These are phyloP conservation scores for Cicer cuneatum DNA, from an alignment of 306 rosid genomes.

Conservation along the genomic window DNA sequence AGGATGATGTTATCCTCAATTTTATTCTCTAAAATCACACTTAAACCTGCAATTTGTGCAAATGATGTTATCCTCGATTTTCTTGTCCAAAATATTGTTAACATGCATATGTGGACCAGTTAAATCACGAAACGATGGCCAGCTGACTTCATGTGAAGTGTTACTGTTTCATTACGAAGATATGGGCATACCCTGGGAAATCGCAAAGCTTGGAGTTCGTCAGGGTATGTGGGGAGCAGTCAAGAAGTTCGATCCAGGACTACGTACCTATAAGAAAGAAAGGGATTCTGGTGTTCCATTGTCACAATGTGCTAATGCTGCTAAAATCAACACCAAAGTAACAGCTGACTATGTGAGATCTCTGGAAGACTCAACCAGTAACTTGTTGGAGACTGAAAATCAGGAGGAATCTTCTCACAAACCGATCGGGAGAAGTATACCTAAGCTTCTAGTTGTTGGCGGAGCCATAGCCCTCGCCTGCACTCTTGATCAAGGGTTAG, in stretches of 20 bases:
- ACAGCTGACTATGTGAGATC: conserved; percentile 63
- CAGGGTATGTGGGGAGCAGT: conserved; percentile 99
- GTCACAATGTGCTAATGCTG: conserved; percentile 68
- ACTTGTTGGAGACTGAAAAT: conserved; percentile 52
- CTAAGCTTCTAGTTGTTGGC: conserved; percentile 75
- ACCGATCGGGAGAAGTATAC: conserved; percentile 66
- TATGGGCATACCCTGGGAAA: conserved; percentile 99
- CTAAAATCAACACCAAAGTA: conserved; percentile 77
- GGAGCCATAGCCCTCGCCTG: conserved; percentile 90
- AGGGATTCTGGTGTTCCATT: conserved; percentile 63
- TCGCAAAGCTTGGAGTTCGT: conserved; percentile 90
- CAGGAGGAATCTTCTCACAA: conserved; percentile 55
- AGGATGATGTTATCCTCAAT: no score
- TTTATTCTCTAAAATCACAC: background rate
- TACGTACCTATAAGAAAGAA: conserved; percentile 69
- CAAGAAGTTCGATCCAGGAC: conserved; percentile 84
- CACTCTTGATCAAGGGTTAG: conserved; percentile 80
- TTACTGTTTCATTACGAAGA: conserved; percentile 87
- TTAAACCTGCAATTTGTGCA: background rate
- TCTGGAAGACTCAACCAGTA: conserved; percentile 54
- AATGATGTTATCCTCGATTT: conserved; percentile 12
- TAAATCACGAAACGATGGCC: conserved; percentile 74
- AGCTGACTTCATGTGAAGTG: conserved; percentile 83
- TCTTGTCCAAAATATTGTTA: conserved; percentile 16
- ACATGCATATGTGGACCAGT: conserved; percentile 57